A percentile compares a stretch with the other conserved stretches of the same genome.
Conservation (phyloP, 2,329 filamentous ascomycete genomes). For the Alternaria ventricosa region DNA sequence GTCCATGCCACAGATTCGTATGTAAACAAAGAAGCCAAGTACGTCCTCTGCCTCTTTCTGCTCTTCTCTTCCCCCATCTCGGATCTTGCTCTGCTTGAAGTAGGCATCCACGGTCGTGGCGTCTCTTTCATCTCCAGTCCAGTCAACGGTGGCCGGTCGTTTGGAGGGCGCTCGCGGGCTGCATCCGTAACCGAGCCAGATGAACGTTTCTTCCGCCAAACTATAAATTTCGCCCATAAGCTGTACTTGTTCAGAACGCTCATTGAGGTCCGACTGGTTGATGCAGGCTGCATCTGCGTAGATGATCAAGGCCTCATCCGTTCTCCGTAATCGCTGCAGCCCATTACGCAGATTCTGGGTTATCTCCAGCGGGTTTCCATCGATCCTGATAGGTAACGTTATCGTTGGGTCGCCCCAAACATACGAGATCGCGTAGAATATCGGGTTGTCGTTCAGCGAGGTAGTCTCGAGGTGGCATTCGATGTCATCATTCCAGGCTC, state of each 20-base stretch:
- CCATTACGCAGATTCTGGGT: not conserved
- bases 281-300: constrained; percentile 21
- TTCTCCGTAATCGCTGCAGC: not conserved
- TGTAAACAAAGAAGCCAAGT: constrained; percentile 1
- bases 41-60: not conserved
- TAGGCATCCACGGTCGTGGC: not conserved
- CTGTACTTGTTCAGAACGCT: constrained; percentile 9
- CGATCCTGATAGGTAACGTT: not conserved
- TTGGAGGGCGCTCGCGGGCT: not conserved
- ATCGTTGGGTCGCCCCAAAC: not conserved
- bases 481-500: not conserved
- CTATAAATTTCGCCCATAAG: constrained; percentile 18
- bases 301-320: not conserved
- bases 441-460: constrained; percentile 4
- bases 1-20: not conserved
- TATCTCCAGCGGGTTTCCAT: not conserved
- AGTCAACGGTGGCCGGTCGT: not conserved
- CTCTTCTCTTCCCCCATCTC: not conserved
- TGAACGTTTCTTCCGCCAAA: not conserved
- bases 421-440: constrained; percentile 7
- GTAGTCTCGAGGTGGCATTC: not conserved
- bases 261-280: constrained; percentile 15
- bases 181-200: constrained; percentile 6
- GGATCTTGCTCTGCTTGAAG: not conserved
- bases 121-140: not conserved